Percentiles rank a stretch among this genome's conserved stretches.
These are phyloP conservation scores for Colletotrichum brevisporum DNA, from an alignment of 2,329 filamentous ascomycete species.

Conservation along the genomic window DNA sequence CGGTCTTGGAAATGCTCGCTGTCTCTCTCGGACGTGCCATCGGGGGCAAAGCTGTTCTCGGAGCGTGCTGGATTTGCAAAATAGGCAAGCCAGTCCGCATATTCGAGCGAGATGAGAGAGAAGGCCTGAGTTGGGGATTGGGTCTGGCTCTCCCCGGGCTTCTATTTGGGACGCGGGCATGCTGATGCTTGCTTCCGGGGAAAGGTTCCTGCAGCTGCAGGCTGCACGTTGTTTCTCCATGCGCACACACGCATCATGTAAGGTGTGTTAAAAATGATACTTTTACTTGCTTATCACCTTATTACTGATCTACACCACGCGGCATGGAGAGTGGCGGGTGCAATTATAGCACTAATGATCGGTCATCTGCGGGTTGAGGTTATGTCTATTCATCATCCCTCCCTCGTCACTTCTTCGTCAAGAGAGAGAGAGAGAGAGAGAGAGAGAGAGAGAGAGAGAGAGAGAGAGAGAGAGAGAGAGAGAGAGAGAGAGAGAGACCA, in stretches of 20 bases:
- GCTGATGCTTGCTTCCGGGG: not conserved
- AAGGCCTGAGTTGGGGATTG: too few species aligned
- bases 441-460: not conserved
- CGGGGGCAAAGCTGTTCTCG: conserved; percentile 8
- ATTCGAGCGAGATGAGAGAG: too few species aligned
- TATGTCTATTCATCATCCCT: too few species aligned
- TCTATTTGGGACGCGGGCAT: conserved; percentile 10
- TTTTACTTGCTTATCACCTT: too few species aligned
- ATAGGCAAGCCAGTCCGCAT: too few species aligned
- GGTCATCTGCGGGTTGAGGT: conserved; percentile 20
- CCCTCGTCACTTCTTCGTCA: conserved; percentile 1
- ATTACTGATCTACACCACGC: too few species aligned
- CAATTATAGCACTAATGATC: not conserved
- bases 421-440: conserved; percentile 1
- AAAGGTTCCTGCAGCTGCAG: conserved; percentile 19
- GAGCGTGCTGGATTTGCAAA: not conserved
- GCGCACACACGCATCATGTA: too few species aligned
- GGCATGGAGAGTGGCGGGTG: too few species aligned
- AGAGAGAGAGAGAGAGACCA: not conserved
- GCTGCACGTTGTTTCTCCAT: conserved; percentile 3
- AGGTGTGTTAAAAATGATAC: too few species aligned
- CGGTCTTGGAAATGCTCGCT: conserved; percentile 6
- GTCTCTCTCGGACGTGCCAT: conserved; percentile 4
- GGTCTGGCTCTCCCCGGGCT: not conserved
- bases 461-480: not conserved